phyloP scores from a whole-genome alignment of 768 basidiomycete genomes.

The Zangia roseola region DNA sequence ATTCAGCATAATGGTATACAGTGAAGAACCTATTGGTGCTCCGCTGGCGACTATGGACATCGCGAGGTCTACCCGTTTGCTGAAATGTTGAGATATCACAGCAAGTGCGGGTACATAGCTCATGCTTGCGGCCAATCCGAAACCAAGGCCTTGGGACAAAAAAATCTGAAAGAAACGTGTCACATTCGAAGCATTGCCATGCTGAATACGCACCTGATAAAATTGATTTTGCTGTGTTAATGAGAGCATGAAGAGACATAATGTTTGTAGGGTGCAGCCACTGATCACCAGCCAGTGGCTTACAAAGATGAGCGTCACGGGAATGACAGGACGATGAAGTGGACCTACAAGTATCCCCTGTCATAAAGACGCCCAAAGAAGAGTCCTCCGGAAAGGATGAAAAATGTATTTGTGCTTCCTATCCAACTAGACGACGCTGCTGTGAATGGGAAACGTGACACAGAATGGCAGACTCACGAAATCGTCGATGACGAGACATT shows the following conservation, averaged over 20 bases:
- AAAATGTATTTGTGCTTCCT: constrained; percentile 48
- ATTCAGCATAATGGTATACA: constrained; percentile 31
- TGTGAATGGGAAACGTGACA: background rate
- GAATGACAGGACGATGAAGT: background rate
- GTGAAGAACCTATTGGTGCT: constrained; percentile 28
- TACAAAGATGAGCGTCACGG: background rate
- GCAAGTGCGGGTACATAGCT: constrained; percentile 42
- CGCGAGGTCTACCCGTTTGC: constrained; percentile 37
- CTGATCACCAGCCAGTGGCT: constrained; percentile 45
- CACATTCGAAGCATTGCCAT: constrained; percentile 12
- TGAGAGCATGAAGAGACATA: constrained; percentile 46
- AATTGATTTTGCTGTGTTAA: constrained; percentile 36
- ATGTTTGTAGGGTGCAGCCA: constrained; percentile 43
- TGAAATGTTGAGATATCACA: constrained; percentile 47
- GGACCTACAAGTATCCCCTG: constrained; percentile 46
- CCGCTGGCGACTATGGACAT: constrained; percentile 42
- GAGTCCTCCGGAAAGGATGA: constrained; percentile 44
- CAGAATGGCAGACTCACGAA: constrained; percentile 25
- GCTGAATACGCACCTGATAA: constrained; percentile 34
- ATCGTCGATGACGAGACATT: constrained; percentile 36
- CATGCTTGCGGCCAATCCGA: constrained; percentile 46
- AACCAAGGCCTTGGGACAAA: constrained; percentile 36
- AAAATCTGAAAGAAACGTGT: constrained; percentile 37
- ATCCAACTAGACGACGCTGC: constrained; percentile 35
- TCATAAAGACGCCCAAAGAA: constrained; percentile 52